phyloP scores from a whole-genome alignment of 2,329 filamentous ascomycete species.

The Aspergillus puulaauensis region DNA sequence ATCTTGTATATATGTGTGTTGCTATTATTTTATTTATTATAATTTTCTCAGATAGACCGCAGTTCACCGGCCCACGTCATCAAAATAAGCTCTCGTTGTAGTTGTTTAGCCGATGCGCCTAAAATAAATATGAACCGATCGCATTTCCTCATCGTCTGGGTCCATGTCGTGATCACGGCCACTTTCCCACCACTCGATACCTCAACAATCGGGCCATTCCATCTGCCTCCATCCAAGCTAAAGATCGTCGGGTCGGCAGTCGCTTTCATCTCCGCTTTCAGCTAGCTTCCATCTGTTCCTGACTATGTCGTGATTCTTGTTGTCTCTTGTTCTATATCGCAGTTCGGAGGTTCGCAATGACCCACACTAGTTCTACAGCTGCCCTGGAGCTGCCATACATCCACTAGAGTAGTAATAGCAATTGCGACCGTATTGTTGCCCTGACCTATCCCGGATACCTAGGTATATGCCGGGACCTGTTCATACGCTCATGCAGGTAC shows the following conservation, averaged over 20 bases:
- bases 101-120: not conserved
- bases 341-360: not conserved
- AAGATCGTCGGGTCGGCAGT: constrained; percentile 2
- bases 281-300: not conserved
- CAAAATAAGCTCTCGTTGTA: not conserved
- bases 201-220: not conserved
- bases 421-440: not conserved
- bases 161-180: not conserved
- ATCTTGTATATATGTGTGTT: constrained; percentile 1
- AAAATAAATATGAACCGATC: not conserved
- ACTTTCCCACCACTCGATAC: not conserved
- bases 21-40: not conserved
- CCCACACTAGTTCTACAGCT: not conserved
- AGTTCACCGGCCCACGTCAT: not conserved
- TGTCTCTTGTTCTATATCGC: not conserved
- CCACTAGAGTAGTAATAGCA: no score
- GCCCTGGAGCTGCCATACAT: not conserved
- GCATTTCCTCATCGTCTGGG: not conserved
- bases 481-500: not conserved
- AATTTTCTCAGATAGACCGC: not conserved
- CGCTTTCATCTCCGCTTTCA: not conserved
- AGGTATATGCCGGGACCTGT: not conserved
- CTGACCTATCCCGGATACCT: not conserved
- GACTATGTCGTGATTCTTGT: not conserved
- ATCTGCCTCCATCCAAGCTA: not conserved